Base-by-base conservation (phyloP, 2,329 filamentous ascomycete species). In the Pseudogymnoascus sp. region DNA sequence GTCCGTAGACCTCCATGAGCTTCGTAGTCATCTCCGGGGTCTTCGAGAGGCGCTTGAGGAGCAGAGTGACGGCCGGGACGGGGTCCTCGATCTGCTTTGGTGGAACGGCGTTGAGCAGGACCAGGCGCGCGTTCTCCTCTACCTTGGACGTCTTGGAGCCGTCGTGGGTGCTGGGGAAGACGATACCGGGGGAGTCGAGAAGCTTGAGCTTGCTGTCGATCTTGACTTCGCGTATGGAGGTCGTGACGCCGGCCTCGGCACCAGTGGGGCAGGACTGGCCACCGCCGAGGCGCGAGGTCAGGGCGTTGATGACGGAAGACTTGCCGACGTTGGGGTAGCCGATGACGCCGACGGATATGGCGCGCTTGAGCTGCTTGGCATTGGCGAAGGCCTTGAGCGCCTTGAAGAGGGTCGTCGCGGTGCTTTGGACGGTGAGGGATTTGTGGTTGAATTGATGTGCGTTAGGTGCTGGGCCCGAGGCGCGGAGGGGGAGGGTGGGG, bases 261-360 rank as follows among this genome's bases (percentile, higher is more conserved):
- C 93, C 93, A 1, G 90, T 89, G 1, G 93, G 93, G 75, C 92
- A 96, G 46, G 91, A 89, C 38, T 84, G 84, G 67, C 82, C 81
- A 63, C 86, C 83, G 68, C 88, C 85, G 69, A 96, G 80, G 38
- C 91, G 85, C 38, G 89, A 87, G 19, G 91, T 89, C 63, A 97
- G 86, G 14, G 92, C 90, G 75, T 97, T 97, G 82, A 97, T 96
- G 71, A 97, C 91, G 60, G 92, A 96, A 28, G 91, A 96, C 80
- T 97, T 97, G 74, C 93, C 93, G 65, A 96, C 93, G 74, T 97
- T 97, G 70, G 93, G 93, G 75, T 96, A 97, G 28, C 93, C 93
- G 70, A 97, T 96, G 66, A 97, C 90, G 68, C 93, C 93, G 65
- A 97, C 93, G 19, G 90, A 93, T 70, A 96, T 86, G 61, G 92